Base-by-base conservation (phyloP, 192 early-diverging fungal genomes). In the Rhizophagus sp. region DNA sequence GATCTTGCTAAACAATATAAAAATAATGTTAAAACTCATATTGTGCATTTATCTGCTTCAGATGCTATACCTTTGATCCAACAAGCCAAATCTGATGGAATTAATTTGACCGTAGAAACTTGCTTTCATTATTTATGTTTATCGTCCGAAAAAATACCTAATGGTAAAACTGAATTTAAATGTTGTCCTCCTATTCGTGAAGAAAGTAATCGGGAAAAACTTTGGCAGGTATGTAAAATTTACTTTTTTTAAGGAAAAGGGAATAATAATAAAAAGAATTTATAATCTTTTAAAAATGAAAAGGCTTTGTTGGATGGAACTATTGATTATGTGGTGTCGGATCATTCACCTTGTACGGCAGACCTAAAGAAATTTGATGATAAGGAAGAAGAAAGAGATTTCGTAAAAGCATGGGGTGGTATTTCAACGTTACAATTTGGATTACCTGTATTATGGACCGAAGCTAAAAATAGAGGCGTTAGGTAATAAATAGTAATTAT, bases 121-220 rank as follows among this genome's bases (percentile, higher is more conserved):
- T 95, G 94, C 84, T 93, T 93, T 85, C 94, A 95, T 79, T 95
- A 95, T 79, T 84, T 95, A 63, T 88, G 90, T 36, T 87, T 95
- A 65, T 86, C 79, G 75, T 84, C 94, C 2, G 93, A 94, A 81
- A 81, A 82, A 25, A 88, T 95, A 36, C 92, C 92, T 15, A 81
- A 86, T 36, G 87, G 91, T 73, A 89, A 89, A 34, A 95, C 94
- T 27, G 89, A 95, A 83, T 95, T 90, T 88, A 95, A 95, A 83
- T 95, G 94, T 84, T 95, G 94, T 82, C 94, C 94, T 73, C 94
- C 94, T 17, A 94, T 95, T 79, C 92, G 94, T 82, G 85, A 90
- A 69, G 81, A 89, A 44, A 79, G 80, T 71, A 95, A 95, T 85
- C 85, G 93, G 61, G 89, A 91, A 41, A 78, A 80, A 67, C 83